Percentiles rank a stretch among this genome's conserved stretches.
These are phyloP conservation scores for Elongisporangium undulatum DNA, from an alignment of 352 stramenopile species.

Conservation along the genomic window DNA sequence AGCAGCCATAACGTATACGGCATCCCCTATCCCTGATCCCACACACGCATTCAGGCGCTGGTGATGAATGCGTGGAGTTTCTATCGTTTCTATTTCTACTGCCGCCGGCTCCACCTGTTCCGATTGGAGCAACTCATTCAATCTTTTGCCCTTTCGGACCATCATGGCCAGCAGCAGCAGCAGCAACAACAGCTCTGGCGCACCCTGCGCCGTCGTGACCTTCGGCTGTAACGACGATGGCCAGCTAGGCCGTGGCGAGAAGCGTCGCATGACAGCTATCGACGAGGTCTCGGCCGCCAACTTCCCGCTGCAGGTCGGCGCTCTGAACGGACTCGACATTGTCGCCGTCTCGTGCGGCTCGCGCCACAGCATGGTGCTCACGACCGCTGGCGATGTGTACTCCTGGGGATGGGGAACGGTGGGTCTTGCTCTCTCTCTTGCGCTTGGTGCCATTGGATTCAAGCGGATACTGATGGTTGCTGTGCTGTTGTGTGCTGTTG, in stretches of 20 bases:
- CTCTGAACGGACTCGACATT: constrained; percentile 45
- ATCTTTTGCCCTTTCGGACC: background rate
- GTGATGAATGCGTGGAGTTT: background rate
- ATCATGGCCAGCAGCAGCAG: background rate
- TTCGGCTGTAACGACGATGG: constrained; percentile 86
- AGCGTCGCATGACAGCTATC: constrained; percentile 44
- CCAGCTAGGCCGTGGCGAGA: constrained; percentile 67
- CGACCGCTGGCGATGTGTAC: constrained; percentile 49
- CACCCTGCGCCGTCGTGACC: constrained; percentile 43
- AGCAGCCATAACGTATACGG: background rate
- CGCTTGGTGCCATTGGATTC: background rate
- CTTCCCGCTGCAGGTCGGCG: constrained; percentile 55
- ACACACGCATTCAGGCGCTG: background rate
- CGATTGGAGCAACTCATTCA: background rate
- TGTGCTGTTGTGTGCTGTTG: constrained; percentile 4
- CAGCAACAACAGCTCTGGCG: constrained; percentile 1
- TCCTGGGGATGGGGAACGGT: constrained; percentile 81
- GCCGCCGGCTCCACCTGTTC: background rate
- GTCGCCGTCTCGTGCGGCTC: constrained; percentile 74
- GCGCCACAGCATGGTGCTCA: constrained; percentile 79
- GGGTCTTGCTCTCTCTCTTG: constrained; percentile 5
- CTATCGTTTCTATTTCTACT: background rate
- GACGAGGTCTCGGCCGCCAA: constrained; percentile 77
- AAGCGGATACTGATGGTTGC: background rate
- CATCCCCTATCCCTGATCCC: background rate